Evolutionary conservation across 2,329 filamentous ascomycete genomes (phyloP), one percentile per base, ranked within the genome.

Genomic region (Fusarium pininemorale): DNA sequence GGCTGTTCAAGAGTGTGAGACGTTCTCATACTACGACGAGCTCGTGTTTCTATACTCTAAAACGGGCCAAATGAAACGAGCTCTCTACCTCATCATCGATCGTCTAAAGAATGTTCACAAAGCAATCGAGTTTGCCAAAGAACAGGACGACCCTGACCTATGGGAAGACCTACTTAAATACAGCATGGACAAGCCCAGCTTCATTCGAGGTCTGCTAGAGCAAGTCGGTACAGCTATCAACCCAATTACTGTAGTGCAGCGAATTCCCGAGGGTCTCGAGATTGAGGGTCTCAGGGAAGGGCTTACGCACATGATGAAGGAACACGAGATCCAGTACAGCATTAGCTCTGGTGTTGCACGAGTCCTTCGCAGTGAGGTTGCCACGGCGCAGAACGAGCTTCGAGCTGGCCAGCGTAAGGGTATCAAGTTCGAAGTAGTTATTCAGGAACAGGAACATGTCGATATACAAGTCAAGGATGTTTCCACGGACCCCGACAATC

Each of bases 121-220:
- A 75, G 96, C 96, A 14, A 99, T 99, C 75, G 89, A 92, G 3
- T 99, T 99, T 79, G 95, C 95, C 61, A 98, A 98, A 81, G 92
- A 95, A 70, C 95, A 98, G 80, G 92, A 96, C 72, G 95, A 98
- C 77, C 91, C 92, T 1, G 95, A 98, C 76, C 87, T 99, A 0
- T 99, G 96, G 96, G 93, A 98, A 73, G 95, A 98, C 79, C 87
- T 99, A 13, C 89, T 99, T 11, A 91, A 96, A 76, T 98, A 98
- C 82, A 96, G 93, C 69, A 98, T 99, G 96, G 95, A 98, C 83
- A 98, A 98, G 80, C 96, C 96, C 2, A 90, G 90, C 45, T 99
- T 99, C 83, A 98, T 99, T 75, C 92, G 94, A 18, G 95, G 94
- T 0, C 86, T 99, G 7, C 89, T 99, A 1, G 94, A 98, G 78